Percentiles rank a stretch among this genome's conserved stretches.
Evolutionary conservation across 2,329 filamentous ascomycete genomes (phyloP).

Genomic region (Ambrosiella cleistominuta): DNA sequence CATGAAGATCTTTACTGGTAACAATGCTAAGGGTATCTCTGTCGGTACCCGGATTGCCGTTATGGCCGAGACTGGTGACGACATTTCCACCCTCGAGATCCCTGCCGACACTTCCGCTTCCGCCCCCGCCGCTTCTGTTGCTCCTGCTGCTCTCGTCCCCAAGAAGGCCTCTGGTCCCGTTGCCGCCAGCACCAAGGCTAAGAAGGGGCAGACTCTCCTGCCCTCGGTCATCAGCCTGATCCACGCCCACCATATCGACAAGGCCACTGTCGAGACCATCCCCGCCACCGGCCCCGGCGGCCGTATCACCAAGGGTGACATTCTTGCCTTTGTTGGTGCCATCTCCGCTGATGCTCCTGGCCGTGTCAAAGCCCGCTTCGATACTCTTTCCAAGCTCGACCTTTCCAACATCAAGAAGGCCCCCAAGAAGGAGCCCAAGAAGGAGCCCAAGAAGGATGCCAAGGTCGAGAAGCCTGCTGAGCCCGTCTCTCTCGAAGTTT

Average conservation of each 20-base stretch:
- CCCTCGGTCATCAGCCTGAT: slow-evolving; percentile 75
- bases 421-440: slow-evolving; percentile 26
- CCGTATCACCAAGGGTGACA: slow-evolving; percentile 83
- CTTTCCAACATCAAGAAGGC: slow-evolving; percentile 88
- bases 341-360: slow-evolving; percentile 57
- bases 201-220: slow-evolving; percentile 39
- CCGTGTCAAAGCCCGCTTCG: slow-evolving; percentile 51
- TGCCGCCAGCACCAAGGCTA: slow-evolving; percentile 20
- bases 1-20: slow-evolving; percentile 60
- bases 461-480: slow-evolving; percentile 22
- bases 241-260: slow-evolving; percentile 58
- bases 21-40: slow-evolving; percentile 59
- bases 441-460: slow-evolving; percentile 23
- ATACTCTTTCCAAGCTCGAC: slow-evolving; percentile 68
- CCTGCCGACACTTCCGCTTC: slow-evolving; percentile 42
- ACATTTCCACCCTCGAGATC: slow-evolving; percentile 55
- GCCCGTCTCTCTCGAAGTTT: slow-evolving; percentile 38
- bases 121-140: slow-evolving; percentile 7
- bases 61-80: slow-evolving; percentile 65
- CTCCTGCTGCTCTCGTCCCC: slow-evolving; percentile 10
- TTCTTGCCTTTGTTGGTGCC: slow-evolving; percentile 72
- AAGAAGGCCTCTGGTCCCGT: slow-evolving; percentile 21
- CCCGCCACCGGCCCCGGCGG: slow-evolving; percentile 74
- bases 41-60: slow-evolving; percentile 72
- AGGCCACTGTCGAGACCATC: slow-evolving; percentile 63